Base-by-base conservation (phyloP, 495 filamentous ascomycete species). In the Copromyces sp. region DNA sequence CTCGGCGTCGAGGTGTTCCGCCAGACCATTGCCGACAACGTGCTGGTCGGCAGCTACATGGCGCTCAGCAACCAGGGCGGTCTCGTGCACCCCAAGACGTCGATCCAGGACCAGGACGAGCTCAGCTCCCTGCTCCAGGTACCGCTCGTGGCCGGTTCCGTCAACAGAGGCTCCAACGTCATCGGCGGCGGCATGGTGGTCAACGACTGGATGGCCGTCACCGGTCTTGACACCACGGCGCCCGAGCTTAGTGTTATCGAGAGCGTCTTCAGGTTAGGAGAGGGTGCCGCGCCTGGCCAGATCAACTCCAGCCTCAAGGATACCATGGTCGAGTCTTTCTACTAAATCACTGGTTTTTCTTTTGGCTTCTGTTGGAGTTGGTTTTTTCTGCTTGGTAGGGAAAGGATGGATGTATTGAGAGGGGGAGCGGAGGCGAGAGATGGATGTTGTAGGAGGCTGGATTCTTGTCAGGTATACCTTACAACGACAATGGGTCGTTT, bases 181-280 rank as follows among this genome's bases (percentile, higher is more conserved):
- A 93, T 99, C 39, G 95, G 95, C 35, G 95, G 95, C 12, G 95
- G 95, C 35, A 97, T 98, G 93, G 95, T 99, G 11, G 95, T 99
- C 71, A 99, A 99, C 80, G 95, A 99, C 85, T 98, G 95, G 95
- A 88, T 98, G 83, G 96, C 95, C 9, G 93, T 99, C n/a, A 96
- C 94, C 3, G 93, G 95, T 11, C 83, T 98, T 65, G 96, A 98
- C 79, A 99, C 95, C 16, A 99, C 95, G 35, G 95, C 95, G 12
- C 97, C 95, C 8, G 95, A 99, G 84, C 83, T 99, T 79, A 96
- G 92, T 77, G 95, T 99, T 73, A 88, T 99, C 44, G 95, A 99
- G 87, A 93, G 89, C 76, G 94, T 99, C 68, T 99, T 99, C 82
- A 87, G 93, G 73, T 83, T 99, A 39, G 94, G 94, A 69, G 96